phyloP scores from a whole-genome alignment of 1,284 basidiomycete genomes.

The Sanghuangporus weigelae region DNA sequence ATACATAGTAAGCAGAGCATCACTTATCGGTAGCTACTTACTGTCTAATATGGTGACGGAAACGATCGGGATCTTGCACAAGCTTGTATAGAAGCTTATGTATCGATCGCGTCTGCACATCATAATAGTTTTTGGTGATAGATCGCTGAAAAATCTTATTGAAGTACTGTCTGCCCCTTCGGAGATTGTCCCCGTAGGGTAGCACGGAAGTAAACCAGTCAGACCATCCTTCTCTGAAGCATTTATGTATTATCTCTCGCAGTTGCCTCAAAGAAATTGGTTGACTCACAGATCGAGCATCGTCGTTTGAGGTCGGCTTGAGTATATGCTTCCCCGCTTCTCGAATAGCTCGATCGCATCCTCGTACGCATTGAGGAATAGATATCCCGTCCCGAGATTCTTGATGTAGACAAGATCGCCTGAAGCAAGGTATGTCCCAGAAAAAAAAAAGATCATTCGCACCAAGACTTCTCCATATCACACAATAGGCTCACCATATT shows the following conservation, averaged over 20 bases:
- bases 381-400: slow-evolving; percentile 19
- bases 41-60: not conserved
- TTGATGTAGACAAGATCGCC: slow-evolving; percentile 22
- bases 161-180: not conserved
- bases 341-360: slow-evolving; percentile 23
- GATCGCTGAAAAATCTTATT: slow-evolving; percentile 2
- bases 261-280: not conserved
- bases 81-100: not conserved
- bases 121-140: not conserved
- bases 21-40: not conserved
- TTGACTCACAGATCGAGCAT: not conserved
- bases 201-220: slow-evolving; percentile 5
- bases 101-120: not conserved
- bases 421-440: not conserved
- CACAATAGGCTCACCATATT: slow-evolving; percentile 16
- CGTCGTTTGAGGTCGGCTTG: not conserved
- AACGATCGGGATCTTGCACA: not conserved
- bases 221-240: slow-evolving; percentile 7
- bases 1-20: not conserved
- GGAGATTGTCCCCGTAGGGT: slow-evolving; percentile 3
- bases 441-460: not conserved
- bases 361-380: slow-evolving; percentile 23
- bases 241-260: too few relatives aligned
- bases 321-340: slow-evolving; percentile 21
- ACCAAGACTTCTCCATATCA: not conserved